phyloP scores from a whole-genome alignment of 2,329 filamentous ascomycete genomes.

The Monilinia fructicola region DNA sequence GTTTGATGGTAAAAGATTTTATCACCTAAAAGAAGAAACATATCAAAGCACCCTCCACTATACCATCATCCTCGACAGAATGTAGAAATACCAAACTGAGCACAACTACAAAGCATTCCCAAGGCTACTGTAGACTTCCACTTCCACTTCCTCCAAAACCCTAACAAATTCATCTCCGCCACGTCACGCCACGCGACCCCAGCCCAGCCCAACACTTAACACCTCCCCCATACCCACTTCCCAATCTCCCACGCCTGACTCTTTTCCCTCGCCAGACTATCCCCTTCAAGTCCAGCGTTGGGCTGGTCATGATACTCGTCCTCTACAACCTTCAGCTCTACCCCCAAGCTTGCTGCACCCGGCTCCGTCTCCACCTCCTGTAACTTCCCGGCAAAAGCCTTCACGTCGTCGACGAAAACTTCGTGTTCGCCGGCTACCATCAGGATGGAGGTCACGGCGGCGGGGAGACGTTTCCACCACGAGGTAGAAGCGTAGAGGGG shows the following conservation, averaged over 20 bases:
- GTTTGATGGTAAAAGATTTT: neutral
- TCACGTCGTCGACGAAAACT: conserved; percentile 56
- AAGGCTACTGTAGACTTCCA: neutral
- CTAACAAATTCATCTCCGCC: neutral
- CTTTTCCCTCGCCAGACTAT: neutral
- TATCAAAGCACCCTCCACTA: neutral
- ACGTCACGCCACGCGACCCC: no score
- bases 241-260: conserved; percentile 8
- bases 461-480: conserved; percentile 54
- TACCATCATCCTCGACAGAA: neutral
- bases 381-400: conserved; percentile 49
- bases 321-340: conserved; percentile 24
- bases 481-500: conserved; percentile 48
- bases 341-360: conserved; percentile 8
- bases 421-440: conserved; percentile 57
- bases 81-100: neutral
- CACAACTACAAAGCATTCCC: neutral
- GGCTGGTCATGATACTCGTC: conserved; percentile 37
- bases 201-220: neutral
- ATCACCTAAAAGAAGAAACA: neutral
- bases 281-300: conserved; percentile 30
- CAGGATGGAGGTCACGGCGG: conserved; percentile 48
- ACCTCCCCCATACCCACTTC: conserved; percentile 13
- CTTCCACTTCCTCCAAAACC: neutral
- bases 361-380: conserved; percentile 35